Base-by-base conservation (phyloP, 1,139 yeast species). In the Lodderomyces orthopsilosis region DNA sequence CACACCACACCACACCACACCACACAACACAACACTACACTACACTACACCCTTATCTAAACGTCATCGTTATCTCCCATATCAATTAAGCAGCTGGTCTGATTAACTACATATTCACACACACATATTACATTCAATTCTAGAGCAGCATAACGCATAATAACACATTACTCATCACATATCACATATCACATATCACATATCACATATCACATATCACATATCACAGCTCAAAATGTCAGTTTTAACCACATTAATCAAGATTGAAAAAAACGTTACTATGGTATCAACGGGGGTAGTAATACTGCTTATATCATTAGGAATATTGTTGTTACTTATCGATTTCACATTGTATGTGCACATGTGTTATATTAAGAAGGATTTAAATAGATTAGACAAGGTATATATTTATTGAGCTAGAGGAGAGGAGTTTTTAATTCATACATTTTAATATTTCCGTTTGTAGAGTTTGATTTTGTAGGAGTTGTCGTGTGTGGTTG, bases 61-160 rank as follows among this genome's bases (percentile, higher is more conserved):
- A 24, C 27, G n/a, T n/a, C n/a, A n/a, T n/a, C n/a, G n/a, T n/a
- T 10, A 24, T 32, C 4, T 12, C 5, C n/a, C 27, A 24, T 17
- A n/a, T n/a, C 32, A 27, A n/a, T 27, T 13, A 27, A 30, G 15
- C 34, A 30, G 34, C 34, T 30, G 34, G 34, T 30, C 34, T 30
- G 34, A 7, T 30, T 15, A 14, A 15, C 4, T 13, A 30, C 34
- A 5, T 6, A 6, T 6, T 4, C 27, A 7, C 27, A 24, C n/a
- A 24, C 9, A 24, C 27, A 8, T 24, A 24, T n/a, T 12, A 24
- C 32, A 27, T 27, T 27, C 32, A 27, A 27, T 27, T 27, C 32
- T 27, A 13, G 6, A 27, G 15, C 17, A 13, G 15, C 19, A 15
- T 9, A 15, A 4, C 34, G 15, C 34, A 15, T 2, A 24, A 2